phyloP scores from a whole-genome alignment of 176 grass and related monocot species.

The Juncus effusus region DNA sequence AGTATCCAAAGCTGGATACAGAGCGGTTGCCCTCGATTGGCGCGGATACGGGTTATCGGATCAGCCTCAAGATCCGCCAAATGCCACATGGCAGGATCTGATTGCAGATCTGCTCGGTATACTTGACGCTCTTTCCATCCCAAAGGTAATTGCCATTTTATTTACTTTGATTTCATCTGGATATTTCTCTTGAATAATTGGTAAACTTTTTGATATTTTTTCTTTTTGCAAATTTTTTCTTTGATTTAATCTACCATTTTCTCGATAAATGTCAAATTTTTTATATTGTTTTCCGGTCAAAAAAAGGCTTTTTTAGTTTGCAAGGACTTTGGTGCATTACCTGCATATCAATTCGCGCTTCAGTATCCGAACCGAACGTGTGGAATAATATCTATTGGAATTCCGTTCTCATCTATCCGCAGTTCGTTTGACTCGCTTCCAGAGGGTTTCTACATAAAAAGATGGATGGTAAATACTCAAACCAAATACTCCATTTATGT shows the following conservation, averaged over 20 bases:
- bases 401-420: slow-evolving; percentile 38
- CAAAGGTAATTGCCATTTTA: slow-evolving; percentile 24
- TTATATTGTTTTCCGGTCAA: background rate
- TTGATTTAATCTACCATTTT: too few species aligned
- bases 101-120: slow-evolving; percentile 4
- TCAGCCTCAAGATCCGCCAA: slow-evolving; percentile 31
- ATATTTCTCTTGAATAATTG: too few species aligned
- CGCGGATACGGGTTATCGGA: slow-evolving; percentile 38
- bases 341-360: slow-evolving; percentile 52
- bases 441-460: slow-evolving; percentile 61
- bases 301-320: slow-evolving; percentile 28
- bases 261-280: background rate
- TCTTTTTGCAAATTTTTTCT: too few species aligned
- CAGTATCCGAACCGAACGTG: slow-evolving; percentile 44
- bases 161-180: background rate
- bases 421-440: slow-evolving; percentile 26
- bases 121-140: slow-evolving; percentile 22
- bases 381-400: slow-evolving; percentile 51
- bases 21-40: slow-evolving; percentile 35
- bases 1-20: slow-evolving; percentile 30
- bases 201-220: too few species aligned
- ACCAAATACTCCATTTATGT: background rate
- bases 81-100: slow-evolving; percentile 20
- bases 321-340: slow-evolving; percentile 35
- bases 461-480: slow-evolving; percentile 40